These are phyloP conservation scores for Ganoderma sp. DNA, from an alignment of 1,284 basidiomycete genomes.

Conservation along the genomic window DNA sequence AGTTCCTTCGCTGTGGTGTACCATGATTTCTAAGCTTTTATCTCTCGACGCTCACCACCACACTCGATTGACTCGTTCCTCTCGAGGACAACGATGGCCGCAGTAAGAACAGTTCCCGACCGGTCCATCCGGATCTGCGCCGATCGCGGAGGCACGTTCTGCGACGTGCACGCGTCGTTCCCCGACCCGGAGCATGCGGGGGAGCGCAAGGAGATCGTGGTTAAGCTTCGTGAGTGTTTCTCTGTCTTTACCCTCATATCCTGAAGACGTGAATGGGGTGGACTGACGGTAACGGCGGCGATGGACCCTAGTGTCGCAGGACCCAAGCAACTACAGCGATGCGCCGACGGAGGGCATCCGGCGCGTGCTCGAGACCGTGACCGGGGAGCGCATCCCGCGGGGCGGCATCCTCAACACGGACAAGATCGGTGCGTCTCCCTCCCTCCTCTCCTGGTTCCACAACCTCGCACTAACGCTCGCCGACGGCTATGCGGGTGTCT, in stretches of 20 bases:
- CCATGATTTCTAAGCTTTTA: conserved; percentile 1
- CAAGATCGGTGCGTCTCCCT: conserved; percentile 70
- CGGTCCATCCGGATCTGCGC: conserved; percentile 63
- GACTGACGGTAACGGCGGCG: background rate
- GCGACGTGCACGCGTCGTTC: conserved; percentile 83
- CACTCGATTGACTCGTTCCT: background rate
- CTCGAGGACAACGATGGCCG: conserved; percentile 14
- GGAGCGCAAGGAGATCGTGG: conserved; percentile 74
- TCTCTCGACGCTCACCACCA: conserved; percentile 3
- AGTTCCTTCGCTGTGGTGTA: background rate
- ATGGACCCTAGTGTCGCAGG: conserved; percentile 75
- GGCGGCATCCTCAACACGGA: conserved; percentile 74
- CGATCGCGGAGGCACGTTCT: conserved; percentile 79
- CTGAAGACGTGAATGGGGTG: background rate
- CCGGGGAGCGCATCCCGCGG: conserved; percentile 69
- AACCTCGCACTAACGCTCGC: background rate
- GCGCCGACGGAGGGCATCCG: conserved; percentile 95
- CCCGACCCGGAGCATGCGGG: conserved; percentile 66
- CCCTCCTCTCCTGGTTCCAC: background rate
- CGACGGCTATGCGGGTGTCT: no score
- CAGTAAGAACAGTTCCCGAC: conserved; percentile 52
- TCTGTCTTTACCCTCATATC: background rate
- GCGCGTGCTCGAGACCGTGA: conserved; percentile 84
- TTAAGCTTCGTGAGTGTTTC: conserved; percentile 72
- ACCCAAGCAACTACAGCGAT: conserved; percentile 87